phyloP scores from a whole-genome alignment of 2,329 filamentous ascomycete species.

The Torrubiella hemipterigena region DNA sequence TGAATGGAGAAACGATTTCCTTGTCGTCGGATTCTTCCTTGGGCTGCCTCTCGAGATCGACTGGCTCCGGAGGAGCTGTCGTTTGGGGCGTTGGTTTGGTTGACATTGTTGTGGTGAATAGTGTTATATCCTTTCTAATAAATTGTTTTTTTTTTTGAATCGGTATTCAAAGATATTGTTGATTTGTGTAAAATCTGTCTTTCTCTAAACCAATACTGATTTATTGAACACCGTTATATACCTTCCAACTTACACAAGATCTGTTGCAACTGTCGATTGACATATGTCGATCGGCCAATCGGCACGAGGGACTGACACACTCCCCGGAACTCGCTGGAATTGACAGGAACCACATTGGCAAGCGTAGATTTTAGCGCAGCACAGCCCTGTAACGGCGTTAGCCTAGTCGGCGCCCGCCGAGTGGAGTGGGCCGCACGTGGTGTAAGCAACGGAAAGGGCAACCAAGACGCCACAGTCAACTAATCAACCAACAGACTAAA shows the following conservation, averaged over 20 bases:
- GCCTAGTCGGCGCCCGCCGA: not conserved
- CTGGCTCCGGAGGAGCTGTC: not conserved
- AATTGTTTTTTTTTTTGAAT: not conserved
- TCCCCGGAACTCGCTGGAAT: not conserved
- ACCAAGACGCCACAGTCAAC: conserved; percentile 1
- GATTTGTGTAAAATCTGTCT: not conserved
- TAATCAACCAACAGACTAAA: not conserved
- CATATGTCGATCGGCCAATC: conserved; percentile 1
- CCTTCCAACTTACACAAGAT: not conserved
- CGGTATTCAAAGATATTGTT: not conserved
- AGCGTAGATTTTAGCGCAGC: no score
- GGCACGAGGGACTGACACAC: conserved; percentile 1
- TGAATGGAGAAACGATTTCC: conserved; percentile 31
- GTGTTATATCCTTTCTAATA: not conserved
- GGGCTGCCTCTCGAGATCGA: conserved; percentile 1
- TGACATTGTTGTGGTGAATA: conserved; percentile 8
- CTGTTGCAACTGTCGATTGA: not conserved
- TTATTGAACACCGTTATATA: conserved; percentile 1
- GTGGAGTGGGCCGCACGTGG: no score
- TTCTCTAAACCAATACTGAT: no score
- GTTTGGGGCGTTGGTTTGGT: conserved; percentile 8
- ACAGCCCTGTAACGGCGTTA: not conserved
- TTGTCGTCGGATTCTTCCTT: not conserved
- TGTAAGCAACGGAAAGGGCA: not conserved
- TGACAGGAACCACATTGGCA: not conserved